phyloP scores from a whole-genome alignment of 805 yeast species.

The Kuraishia ogatae region DNA sequence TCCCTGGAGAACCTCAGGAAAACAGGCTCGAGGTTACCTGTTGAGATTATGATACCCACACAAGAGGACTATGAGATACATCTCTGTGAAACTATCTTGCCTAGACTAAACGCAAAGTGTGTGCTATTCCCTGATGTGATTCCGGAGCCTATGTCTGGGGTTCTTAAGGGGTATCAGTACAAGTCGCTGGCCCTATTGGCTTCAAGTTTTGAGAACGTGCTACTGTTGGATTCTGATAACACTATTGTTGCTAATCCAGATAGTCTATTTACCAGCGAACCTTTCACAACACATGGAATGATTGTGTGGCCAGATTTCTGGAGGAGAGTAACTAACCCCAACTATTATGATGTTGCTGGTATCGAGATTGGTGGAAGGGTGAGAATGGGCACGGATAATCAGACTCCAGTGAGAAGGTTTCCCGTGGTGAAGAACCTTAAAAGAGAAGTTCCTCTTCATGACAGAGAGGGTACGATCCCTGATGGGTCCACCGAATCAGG shows the following conservation, averaged over 20 bases:
- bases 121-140: conserved; percentile 41
- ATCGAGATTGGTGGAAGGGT: conserved; percentile 22
- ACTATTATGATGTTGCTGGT: conserved; percentile 36
- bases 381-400: conserved; percentile 20
- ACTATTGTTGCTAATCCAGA: conserved; percentile 40
- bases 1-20: conserved; percentile 40
- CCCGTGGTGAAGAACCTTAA: neutral
- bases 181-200: conserved; percentile 39
- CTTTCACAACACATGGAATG: conserved; percentile 42
- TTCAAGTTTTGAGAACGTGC: conserved; percentile 44
- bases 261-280: conserved; percentile 42
- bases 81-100: conserved; percentile 32
- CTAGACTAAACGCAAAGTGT: conserved; percentile 50
- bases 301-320: conserved; percentile 56
- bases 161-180: conserved; percentile 38
- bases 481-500: conserved; percentile 52
- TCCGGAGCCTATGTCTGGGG: conserved; percentile 33
- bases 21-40: conserved; percentile 38
- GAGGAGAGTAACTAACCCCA: conserved; percentile 47
- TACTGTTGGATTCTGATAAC: conserved; percentile 46
- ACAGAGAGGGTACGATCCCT: conserved; percentile 42
- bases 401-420: conserved; percentile 11
- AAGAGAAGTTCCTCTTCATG: conserved; percentile 35
- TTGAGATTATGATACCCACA: conserved; percentile 39
- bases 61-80: conserved; percentile 35